phyloP scores from a whole-genome alignment of 208 protist species.

The Acanthamoeba sp. region DNA sequence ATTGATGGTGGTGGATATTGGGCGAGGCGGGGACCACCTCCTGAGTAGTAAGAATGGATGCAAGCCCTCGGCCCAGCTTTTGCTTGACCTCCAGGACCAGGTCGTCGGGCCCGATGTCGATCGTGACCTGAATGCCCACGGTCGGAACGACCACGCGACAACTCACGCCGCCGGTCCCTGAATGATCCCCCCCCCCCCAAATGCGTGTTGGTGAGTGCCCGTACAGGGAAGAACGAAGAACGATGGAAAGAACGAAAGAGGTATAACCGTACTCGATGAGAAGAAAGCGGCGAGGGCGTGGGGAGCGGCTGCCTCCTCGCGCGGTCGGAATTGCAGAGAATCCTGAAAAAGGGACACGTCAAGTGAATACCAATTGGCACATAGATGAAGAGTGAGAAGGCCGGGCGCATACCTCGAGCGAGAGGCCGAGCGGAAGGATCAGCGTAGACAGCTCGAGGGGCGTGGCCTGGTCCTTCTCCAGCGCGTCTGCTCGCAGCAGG shows the following conservation, averaged over 20 bases:
- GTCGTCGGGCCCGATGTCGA: conserved; percentile 29
- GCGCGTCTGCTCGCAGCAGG: not conserved
- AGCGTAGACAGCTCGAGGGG: not conserved
- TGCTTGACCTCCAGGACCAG: not conserved
- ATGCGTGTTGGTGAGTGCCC: no score
- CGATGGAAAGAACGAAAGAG: not conserved
- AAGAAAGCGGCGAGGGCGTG: not conserved
- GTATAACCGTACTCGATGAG: not conserved
- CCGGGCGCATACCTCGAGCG: not conserved
- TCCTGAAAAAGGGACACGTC: not conserved
- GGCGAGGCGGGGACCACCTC: not conserved
- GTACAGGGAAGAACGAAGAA: not conserved
- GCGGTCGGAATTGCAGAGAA: not conserved
- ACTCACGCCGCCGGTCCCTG: not conserved
- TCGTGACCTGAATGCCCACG: not conserved
- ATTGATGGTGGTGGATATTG: no score
- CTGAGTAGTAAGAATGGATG: no score
- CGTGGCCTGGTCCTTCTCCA: conserved; percentile 1
- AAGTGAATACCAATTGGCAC: not conserved
- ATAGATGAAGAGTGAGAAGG: not conserved
- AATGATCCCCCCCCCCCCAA: not conserved
- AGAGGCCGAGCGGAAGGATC: not conserved
- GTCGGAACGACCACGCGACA: conserved; percentile 5
- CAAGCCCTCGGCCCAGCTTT: not conserved
- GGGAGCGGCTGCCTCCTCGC: not conserved